A percentile compares a stretch with the other conserved stretches of the same genome.
phyloP scores from a whole-genome alignment of 495 filamentous ascomycete genomes.

The Trypethelium eluteriae region DNA sequence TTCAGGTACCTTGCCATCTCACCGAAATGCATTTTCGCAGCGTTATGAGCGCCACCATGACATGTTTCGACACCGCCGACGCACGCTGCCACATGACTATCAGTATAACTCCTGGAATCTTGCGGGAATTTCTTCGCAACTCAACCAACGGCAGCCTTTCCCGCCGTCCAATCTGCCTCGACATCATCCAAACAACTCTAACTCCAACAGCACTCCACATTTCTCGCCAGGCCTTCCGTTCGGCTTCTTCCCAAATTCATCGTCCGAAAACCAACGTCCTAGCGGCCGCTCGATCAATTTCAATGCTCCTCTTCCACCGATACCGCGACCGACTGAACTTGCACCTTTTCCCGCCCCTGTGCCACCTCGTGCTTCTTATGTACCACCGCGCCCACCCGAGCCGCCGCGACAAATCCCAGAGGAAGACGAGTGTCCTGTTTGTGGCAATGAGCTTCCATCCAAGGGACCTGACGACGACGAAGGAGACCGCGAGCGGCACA shows the following conservation, averaged over 20 bases:
- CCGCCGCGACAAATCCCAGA: constrained; percentile 43
- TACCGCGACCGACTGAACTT: neutral
- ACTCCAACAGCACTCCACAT: neutral
- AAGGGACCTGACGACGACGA: constrained; percentile 53
- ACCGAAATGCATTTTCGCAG: neutral
- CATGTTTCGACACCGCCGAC: neutral
- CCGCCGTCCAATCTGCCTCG: neutral
- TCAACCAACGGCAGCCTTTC: neutral
- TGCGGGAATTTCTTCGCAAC: neutral
- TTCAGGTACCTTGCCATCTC: neutral
- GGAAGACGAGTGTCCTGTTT: constrained; percentile 88
- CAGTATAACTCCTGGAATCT: neutral
- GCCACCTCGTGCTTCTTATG: neutral
- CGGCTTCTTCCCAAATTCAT: neutral
- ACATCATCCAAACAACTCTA: too few relatives aligned
- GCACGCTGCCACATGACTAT: neutral
- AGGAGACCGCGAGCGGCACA: constrained; percentile 63
- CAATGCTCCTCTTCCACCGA: constrained; percentile 10
- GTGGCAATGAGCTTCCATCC: constrained; percentile 66
- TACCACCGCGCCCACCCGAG: constrained; percentile 18
- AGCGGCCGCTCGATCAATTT: neutral
- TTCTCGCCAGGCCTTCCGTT: constrained; percentile 1
- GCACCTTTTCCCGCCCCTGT: constrained; percentile 1
- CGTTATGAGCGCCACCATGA: neutral
- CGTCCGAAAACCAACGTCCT: constrained; percentile 11